Base-by-base conservation (phyloP, 345 rosid species). In the Camelina sativa region DNA sequence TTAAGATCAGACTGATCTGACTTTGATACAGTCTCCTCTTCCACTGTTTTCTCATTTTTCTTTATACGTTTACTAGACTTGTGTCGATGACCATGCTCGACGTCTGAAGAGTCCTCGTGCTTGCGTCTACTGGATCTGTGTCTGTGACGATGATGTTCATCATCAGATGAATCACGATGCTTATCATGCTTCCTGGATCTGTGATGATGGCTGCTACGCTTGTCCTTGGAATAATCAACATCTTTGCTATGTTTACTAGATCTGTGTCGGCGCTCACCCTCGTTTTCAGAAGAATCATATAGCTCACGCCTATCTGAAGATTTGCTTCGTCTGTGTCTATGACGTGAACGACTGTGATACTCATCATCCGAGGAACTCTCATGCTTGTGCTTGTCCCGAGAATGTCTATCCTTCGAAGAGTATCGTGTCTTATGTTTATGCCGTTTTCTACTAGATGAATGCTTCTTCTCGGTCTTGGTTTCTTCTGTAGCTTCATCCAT, bases 11-110 rank as follows among this genome's bases (percentile, higher is more conserved):
- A 84, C 59, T 88, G 86, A 73, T 83, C 88, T 19, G 89, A 78
- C 83, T 83, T 86, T 38, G 83, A 57, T 22, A 74, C 52, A 40
- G 82, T 82, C 85, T 81, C 88, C 38, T 87, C 91, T 79, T 84
- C 94, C 84, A 84, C 96, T 79, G 62, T 86, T 83, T n/a, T 38
- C 62, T 73, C 80, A 82, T 77, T 78, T 80, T 61, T 76, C 87
- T 70, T 86, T 48, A 73, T 71, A 54, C 77, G 84, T 78, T 80
- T 80, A 30, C 38, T 51, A 28, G 86, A 79, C 79, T 68, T 84
- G 16, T 57, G 65, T 50, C 17, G 75, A 56, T 80, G 77, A 17
- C 25, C 41, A 65, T 71, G 69, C 75, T 85, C 91, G 35, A 59
- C 72, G 16, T 76, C 76, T 8, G 84, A 75, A 22, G 83, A 77